A percentile compares a stretch with the other conserved stretches of the same genome.
phyloP scores from a whole-genome alignment of 257 asterid genomes.

The Eustoma russellianum region DNA sequence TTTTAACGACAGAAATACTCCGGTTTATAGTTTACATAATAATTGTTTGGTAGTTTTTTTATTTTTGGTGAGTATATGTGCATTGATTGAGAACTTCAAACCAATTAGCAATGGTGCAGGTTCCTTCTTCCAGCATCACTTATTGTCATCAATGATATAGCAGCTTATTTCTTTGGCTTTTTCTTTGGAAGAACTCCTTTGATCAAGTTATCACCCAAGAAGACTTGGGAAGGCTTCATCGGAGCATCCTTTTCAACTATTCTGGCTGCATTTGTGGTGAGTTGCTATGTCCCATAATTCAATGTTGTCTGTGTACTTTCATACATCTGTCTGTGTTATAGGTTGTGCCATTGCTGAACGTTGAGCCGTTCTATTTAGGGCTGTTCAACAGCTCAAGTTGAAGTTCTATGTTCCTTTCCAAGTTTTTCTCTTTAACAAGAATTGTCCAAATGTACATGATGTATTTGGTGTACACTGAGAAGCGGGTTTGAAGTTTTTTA shows the following conservation, averaged over 20 bases:
- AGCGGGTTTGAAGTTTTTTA: no score
- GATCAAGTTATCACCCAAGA: conserved; percentile 78
- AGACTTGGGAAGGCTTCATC: conserved; percentile 95
- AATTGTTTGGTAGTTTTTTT: no score
- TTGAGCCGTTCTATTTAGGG: no score
- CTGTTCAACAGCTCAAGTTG: no score
- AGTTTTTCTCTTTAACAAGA: no score
- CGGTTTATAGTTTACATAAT: no score
- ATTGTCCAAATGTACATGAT: no score
- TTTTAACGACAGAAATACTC: no score
- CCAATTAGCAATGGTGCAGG: conserved; percentile 47
- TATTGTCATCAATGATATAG: conserved; percentile 68
- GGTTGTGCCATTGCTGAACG: not conserved
- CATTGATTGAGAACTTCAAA: conserved; percentile 20
- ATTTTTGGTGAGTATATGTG: not conserved
- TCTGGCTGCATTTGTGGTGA: conserved; percentile 71
- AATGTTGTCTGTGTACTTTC: not conserved
- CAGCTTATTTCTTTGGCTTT: conserved; percentile 82
- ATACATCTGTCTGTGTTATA: not conserved
- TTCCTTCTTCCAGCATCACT: conserved; percentile 96
- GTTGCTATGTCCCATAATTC: conserved; percentile 12
- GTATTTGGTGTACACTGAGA: no score
- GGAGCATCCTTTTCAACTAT: conserved; percentile 83
- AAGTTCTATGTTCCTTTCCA: no score
- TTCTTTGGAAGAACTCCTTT: conserved; percentile 87